These are phyloP conservation scores for Ceratobasidium sp. DNA, from an alignment of 1,284 basidiomycete genomes.

Conservation along the genomic window DNA sequence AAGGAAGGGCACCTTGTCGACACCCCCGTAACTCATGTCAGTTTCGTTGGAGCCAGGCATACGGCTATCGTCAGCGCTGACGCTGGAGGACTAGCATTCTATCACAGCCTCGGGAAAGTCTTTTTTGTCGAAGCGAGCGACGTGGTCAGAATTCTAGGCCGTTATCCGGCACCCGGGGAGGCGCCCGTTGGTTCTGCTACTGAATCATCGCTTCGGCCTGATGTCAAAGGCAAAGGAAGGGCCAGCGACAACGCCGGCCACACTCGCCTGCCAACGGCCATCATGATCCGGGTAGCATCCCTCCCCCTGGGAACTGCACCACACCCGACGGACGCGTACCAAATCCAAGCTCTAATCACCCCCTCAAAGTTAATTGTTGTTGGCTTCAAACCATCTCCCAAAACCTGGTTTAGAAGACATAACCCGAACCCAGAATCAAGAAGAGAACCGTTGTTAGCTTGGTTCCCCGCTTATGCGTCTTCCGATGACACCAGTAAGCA, in stretches of 20 bases:
- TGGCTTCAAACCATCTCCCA: slow-evolving; percentile 86
- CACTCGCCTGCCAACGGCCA: not conserved
- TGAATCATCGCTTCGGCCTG: slow-evolving; percentile 30
- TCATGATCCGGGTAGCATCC: slow-evolving; percentile 76
- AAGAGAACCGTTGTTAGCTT: slow-evolving; percentile 62
- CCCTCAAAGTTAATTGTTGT: slow-evolving; percentile 90
- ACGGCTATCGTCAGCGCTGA: slow-evolving; percentile 94
- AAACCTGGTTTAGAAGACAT: slow-evolving; percentile 87
- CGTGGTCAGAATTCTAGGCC: slow-evolving; percentile 90
- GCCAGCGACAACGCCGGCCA: slow-evolving; percentile 1
- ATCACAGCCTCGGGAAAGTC: slow-evolving; percentile 92
- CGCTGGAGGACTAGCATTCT: slow-evolving; percentile 90
- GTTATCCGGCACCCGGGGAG: slow-evolving; percentile 71
- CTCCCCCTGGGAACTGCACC: slow-evolving; percentile 78
- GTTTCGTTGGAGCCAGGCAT: slow-evolving; percentile 91
- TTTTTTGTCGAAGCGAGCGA: slow-evolving; percentile 95
- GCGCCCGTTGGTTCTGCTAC: slow-evolving; percentile 25
- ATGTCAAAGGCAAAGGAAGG: slow-evolving; percentile 32
- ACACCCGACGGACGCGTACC: slow-evolving; percentile 83
- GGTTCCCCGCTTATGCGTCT: slow-evolving; percentile 62
- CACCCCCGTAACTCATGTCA: slow-evolving; percentile 84
- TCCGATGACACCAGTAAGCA: slow-evolving; percentile 19
- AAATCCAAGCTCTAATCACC: slow-evolving; percentile 86
- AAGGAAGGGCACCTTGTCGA: slow-evolving; percentile 91
- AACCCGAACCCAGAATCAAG: slow-evolving; percentile 58